Conservation (phyloP, 495 filamentous ascomycete species). For the Penicillium longicatenatum region DNA sequence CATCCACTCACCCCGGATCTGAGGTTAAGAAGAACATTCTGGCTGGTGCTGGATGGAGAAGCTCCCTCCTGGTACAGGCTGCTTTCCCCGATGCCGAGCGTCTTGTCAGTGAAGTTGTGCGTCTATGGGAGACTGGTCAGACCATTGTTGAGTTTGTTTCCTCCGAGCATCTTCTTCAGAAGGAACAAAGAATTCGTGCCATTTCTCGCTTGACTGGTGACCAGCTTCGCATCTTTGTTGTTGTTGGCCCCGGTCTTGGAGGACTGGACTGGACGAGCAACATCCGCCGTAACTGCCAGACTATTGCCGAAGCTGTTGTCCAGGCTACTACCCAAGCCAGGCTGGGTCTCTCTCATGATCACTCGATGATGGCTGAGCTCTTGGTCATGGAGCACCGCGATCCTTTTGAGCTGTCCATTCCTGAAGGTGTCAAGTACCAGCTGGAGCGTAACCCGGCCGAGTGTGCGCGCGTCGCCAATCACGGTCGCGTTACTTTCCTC, state of each 20-base stretch:
- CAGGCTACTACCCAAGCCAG: slow-evolving; percentile 1
- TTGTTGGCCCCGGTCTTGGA: slow-evolving; percentile 1
- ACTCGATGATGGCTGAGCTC: slow-evolving; percentile 4
- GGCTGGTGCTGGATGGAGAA: not conserved
- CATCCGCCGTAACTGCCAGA: slow-evolving; percentile 7
- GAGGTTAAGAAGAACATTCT: slow-evolving; percentile 5
- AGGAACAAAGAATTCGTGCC: slow-evolving; percentile 6
- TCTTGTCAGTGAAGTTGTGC: not conserved
- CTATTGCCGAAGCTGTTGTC: slow-evolving; percentile 5
- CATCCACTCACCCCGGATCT: not conserved
- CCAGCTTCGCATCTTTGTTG: slow-evolving; percentile 3
- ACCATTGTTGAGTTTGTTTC: slow-evolving; percentile 7
- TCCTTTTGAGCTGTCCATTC: slow-evolving; percentile 1
- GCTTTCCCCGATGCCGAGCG: slow-evolving; percentile 5
- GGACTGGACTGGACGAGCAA: slow-evolving; percentile 3
- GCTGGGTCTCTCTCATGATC: slow-evolving; percentile 7
- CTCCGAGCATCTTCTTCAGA: slow-evolving; percentile 5
- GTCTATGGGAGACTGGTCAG: slow-evolving; percentile 3
- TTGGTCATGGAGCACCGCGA: slow-evolving; percentile 5
- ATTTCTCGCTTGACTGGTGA: not conserved
- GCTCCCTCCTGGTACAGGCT: not conserved
- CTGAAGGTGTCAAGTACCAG: slow-evolving; percentile 6
- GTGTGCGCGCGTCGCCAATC: slow-evolving; percentile 2
- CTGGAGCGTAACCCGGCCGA: slow-evolving; percentile 6
- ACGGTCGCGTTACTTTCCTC: slow-evolving; percentile 5